phyloP scores from a whole-genome alignment of 176 grass and related monocot species.

The Zoysia japonica region DNA sequence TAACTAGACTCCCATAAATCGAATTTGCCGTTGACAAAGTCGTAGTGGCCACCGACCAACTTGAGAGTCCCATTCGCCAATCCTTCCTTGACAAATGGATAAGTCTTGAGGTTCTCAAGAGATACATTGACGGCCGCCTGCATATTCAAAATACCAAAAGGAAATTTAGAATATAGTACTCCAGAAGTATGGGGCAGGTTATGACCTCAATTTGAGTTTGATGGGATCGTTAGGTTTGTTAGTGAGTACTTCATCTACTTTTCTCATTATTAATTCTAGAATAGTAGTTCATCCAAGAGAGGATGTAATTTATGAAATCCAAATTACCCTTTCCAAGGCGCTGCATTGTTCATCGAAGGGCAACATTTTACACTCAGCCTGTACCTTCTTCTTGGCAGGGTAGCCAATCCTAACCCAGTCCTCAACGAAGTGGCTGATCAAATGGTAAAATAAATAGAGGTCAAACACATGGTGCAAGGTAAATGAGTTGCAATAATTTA shows the following conservation, averaged over 20 bases:
- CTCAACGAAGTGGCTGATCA: constrained; percentile 76
- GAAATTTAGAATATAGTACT: neutral
- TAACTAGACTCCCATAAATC: constrained; percentile 46
- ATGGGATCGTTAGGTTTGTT: neutral
- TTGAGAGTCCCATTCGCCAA: constrained; percentile 63
- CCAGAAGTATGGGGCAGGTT: neutral
- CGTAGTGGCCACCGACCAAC: constrained; percentile 71
- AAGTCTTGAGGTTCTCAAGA: constrained; percentile 65
- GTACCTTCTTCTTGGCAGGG: constrained; percentile 67
- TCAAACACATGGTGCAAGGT: neutral
- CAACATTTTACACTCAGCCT: constrained; percentile 7
- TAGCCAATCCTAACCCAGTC: constrained; percentile 81
- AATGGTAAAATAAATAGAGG: neutral
- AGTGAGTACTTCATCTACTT: neutral
- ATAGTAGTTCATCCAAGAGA: neutral
- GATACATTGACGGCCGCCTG: constrained; percentile 75
- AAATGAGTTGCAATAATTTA: neutral
- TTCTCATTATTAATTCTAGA: neutral
- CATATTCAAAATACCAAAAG: neutral
- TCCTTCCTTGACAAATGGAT: constrained; percentile 78
- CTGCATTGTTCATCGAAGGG: constrained; percentile 63
- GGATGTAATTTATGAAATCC: neutral
- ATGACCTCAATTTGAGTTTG: neutral
- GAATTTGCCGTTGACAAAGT: constrained; percentile 75
- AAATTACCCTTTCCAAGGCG: constrained; percentile 63